Evolutionary conservation across 2,329 filamentous ascomycete species (phyloP).

Genomic region (Blumeriella jaapii): DNA sequence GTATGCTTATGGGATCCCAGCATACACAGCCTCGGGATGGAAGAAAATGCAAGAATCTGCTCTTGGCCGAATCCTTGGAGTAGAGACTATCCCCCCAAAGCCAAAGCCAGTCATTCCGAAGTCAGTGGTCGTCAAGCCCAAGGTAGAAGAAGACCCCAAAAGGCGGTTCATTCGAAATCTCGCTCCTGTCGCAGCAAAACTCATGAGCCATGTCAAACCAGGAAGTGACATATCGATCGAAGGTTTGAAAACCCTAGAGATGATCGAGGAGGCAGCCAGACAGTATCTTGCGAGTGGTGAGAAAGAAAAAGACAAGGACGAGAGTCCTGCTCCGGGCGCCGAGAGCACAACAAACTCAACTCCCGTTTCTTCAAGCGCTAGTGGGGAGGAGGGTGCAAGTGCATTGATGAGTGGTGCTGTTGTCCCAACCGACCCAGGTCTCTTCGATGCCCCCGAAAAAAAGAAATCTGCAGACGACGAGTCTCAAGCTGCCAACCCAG

Average conservation of each 20-base stretch:
- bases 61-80: conserved; percentile 40
- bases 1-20: conserved; percentile 35
- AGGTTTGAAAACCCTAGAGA: conserved; percentile 36
- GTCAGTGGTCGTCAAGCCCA: conserved; percentile 5
- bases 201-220: conserved; percentile 32
- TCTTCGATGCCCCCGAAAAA: conserved; percentile 19
- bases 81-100: conserved; percentile 29
- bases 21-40: conserved; percentile 42
- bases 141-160: conserved; percentile 23
- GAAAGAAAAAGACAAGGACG: neutral
- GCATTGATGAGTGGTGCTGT: conserved; percentile 6
- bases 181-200: conserved; percentile 28
- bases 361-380: conserved; percentile 13
- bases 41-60: conserved; percentile 42
- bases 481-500: conserved; percentile 23
- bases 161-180: conserved; percentile 31
- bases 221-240: conserved; percentile 29
- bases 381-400: conserved; percentile 8
- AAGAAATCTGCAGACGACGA: conserved; percentile 8
- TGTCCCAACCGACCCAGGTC: conserved; percentile 12
- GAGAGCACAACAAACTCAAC: conserved; percentile 14
- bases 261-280: conserved; percentile 39
- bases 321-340: conserved; percentile 6
- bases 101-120: conserved; percentile 1
- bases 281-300: conserved; percentile 32